phyloP scores from a whole-genome alignment of 495 filamentous ascomycete species.

The Letharia columbiana region DNA sequence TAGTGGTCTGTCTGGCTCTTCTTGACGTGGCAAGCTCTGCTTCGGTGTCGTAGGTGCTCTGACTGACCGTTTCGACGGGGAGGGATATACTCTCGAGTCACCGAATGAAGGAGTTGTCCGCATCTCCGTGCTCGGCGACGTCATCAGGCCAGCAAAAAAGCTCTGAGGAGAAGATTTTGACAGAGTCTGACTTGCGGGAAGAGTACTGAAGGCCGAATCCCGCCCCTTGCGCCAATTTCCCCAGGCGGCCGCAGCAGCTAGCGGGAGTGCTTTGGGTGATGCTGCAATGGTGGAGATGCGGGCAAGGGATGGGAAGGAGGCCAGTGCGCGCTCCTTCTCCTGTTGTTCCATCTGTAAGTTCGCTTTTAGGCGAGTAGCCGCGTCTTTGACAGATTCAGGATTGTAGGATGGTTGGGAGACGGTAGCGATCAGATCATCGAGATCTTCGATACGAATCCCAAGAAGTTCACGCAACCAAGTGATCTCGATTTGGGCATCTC shows the following conservation, averaged over 20 bases:
- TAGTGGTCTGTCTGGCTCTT: background rate
- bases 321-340: conserved; percentile 66
- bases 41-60: conserved; percentile 26
- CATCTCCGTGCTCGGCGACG: conserved; percentile 64
- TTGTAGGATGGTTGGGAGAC: conserved; percentile 68
- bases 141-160: conserved; percentile 70
- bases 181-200: conserved; percentile 48
- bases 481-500: conserved; percentile 87
- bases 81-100: conserved; percentile 30
- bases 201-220: conserved; percentile 35
- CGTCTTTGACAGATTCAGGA: conserved; percentile 68
- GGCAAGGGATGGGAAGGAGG: conserved; percentile 45
- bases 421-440: conserved; percentile 81
- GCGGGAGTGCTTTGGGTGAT: conserved; percentile 69
- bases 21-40: conserved; percentile 13
- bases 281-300: conserved; percentile 57
- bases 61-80: conserved; percentile 29
- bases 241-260: conserved; percentile 76
- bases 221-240: conserved; percentile 70
- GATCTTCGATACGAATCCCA: conserved; percentile 78
- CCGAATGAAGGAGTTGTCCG: conserved; percentile 43
- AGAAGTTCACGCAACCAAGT: conserved; percentile 91
- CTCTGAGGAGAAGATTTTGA: conserved; percentile 46
- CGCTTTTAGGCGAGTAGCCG: conserved; percentile 83
- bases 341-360: conserved; percentile 97